phyloP scores from a whole-genome alignment of 768 basidiomycete genomes.

The Termitomyces sp. region DNA sequence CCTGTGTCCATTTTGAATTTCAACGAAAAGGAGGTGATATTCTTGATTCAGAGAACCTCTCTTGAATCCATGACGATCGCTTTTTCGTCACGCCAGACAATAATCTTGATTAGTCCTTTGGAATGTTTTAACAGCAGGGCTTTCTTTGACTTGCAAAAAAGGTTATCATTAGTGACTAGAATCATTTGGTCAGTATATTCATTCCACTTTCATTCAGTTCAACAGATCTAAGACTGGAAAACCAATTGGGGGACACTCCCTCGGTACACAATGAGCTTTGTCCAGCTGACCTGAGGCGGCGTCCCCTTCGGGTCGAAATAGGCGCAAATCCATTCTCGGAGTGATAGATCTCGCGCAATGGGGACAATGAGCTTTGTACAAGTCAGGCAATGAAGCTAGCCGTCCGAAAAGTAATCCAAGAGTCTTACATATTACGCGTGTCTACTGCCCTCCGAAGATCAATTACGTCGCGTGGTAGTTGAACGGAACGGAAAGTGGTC shows the following conservation, averaged over 20 bases:
- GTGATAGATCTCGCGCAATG: neutral
- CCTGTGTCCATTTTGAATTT: too few relatives aligned
- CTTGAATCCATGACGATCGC: neutral
- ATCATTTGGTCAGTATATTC: neutral
- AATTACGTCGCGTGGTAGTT: conserved; percentile 10
- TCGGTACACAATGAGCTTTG: neutral
- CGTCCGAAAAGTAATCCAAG: too few relatives aligned
- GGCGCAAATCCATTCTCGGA: neutral
- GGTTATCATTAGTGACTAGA: neutral
- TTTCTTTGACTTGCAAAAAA: too few relatives aligned
- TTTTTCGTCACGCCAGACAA: neutral
- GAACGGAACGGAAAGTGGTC: conserved; percentile 9
- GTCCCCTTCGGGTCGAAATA: neutral
- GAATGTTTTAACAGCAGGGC: too few relatives aligned
- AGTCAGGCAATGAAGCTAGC: neutral
- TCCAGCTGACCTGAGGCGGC: neutral
- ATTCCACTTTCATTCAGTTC: neutral
- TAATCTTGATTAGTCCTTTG: neutral
- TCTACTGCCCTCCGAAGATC: neutral
- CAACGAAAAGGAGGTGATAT: neutral
- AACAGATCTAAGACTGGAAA: neutral
- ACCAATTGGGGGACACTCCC: neutral
- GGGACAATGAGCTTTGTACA: neutral
- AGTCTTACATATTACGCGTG: too few relatives aligned
- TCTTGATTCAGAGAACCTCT: neutral